Base-by-base conservation (phyloP, 352 stramenopile species). In the Globisporangium echinulatum region DNA sequence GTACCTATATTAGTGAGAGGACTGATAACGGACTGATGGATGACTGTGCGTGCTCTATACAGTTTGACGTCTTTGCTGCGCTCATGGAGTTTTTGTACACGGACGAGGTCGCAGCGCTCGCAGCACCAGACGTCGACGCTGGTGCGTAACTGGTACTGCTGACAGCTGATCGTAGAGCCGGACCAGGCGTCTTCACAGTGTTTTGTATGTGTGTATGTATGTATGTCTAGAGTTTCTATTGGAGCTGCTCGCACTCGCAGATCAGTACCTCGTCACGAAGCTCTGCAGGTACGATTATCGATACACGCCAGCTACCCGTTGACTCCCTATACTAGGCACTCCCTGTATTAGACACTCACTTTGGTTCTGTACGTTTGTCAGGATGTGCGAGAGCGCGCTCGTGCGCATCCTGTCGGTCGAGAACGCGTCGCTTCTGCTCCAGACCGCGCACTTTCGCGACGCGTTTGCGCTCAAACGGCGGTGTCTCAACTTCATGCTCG, bases 61-160 rank as follows among this genome's bases (percentile, higher is more conserved):
- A 96, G 80, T 79, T 90, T 52, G 74, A 85, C 38, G 85, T 82
- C 6, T 95, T 97, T 54, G 62, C 83, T 33, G 79, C 81, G 25
- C 68, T 97, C 49, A 76, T 97, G 49, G 87, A 96, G 62, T 97
- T 88, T 58, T 65, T 97, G 6, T 97, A 97, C 68, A 95, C 87
- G 13, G 89, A 96, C 51, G 69, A 90, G 63, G 86, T 95, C 2
- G 53, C 52, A 2, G 67, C 63, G 6, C 64, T 94, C 6, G 17
- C 62, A 40, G 62, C 61, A 50, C 49, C 54, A 0, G 70, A 79
- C 51, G 6, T 81, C 39, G 72, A 71, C 48, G 67, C 77, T 57
- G 77, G 80, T 90, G 54, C 15, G 59, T 17, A 5, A 17, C 43
- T 13, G 43, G 7, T 48, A 14, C 11, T 33, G 5, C 4, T 7